phyloP scores from a whole-genome alignment of 2,329 filamentous ascomycete genomes.

The Blastomyces percursus region DNA sequence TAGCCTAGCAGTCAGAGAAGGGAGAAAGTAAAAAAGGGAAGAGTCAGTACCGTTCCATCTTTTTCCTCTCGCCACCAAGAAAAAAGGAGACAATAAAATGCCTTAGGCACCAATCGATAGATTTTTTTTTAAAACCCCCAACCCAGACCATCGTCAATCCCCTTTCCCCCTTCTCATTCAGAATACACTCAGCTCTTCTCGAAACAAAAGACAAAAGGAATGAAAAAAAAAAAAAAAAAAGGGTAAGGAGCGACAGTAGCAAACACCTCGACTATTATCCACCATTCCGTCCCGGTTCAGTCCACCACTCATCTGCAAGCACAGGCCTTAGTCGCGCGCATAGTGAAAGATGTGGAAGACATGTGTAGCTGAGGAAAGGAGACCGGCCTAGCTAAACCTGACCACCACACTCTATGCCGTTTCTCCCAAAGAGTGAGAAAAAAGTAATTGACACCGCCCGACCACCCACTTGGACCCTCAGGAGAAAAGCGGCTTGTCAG shows the following conservation, averaged over 20 bases:
- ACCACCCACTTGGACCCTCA: not conserved
- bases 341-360: not conserved
- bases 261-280: not conserved
- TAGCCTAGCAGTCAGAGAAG: not conserved
- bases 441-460: not conserved
- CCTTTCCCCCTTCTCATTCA: not conserved
- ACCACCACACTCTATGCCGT: too few relatives aligned
- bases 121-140: not conserved
- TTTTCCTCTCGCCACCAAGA: not conserved
- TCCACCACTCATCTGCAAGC: not conserved
- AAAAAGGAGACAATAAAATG: not conserved
- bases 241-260: conserved; percentile 10
- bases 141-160: not conserved
- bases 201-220: not conserved
- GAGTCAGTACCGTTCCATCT: not conserved
- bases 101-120: not conserved
- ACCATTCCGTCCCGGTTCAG: not conserved
- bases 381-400: not conserved
- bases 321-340: not conserved
- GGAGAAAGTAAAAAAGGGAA: not conserved
- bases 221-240: not conserved
- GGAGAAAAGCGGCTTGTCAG: not conserved
- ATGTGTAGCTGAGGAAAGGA: not conserved
- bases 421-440: not conserved
- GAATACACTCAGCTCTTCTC: not conserved